Evolutionary conservation across 2,329 filamentous ascomycete species (phyloP).

Genomic region (Verticillium longisporum): DNA sequence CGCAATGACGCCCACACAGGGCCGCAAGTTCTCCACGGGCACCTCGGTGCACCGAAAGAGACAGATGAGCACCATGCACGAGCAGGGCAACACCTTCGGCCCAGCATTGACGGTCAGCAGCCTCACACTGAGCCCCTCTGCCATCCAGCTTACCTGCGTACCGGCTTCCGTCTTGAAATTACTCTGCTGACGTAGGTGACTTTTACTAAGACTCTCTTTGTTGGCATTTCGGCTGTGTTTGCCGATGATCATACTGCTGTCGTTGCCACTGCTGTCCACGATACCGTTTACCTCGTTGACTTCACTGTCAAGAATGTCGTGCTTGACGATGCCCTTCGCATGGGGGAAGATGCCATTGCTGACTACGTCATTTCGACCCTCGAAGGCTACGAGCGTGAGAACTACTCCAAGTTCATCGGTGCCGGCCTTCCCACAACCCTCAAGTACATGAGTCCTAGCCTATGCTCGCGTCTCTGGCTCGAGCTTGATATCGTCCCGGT

Average conservation of each 20-base stretch:
- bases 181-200: background rate
- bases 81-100: constrained; percentile 35
- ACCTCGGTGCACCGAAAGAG: constrained; percentile 38
- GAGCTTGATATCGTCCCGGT: constrained; percentile 72
- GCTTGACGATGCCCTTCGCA: constrained; percentile 29
- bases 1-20: background rate
- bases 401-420: constrained; percentile 69
- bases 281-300: constrained; percentile 68
- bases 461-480: constrained; percentile 67
- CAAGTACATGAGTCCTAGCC: constrained; percentile 51
- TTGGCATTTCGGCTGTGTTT: constrained; percentile 54
- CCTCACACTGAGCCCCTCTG: background rate
- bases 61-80: constrained; percentile 36
- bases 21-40: constrained; percentile 35
- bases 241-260: constrained; percentile 44
- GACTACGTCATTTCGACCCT: constrained; percentile 54
- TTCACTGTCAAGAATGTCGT: constrained; percentile 57
- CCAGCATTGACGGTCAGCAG: constrained; percentile 36
- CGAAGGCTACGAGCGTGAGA: constrained; percentile 52
- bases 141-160: background rate
- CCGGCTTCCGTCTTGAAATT: background rate
- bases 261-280: constrained; percentile 64
- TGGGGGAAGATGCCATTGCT: constrained; percentile 41
- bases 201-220: constrained; percentile 44
- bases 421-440: constrained; percentile 60